These are phyloP conservation scores for Naegleria lovaniensis DNA, from an alignment of 208 protist genomes.

Conservation along the genomic window DNA sequence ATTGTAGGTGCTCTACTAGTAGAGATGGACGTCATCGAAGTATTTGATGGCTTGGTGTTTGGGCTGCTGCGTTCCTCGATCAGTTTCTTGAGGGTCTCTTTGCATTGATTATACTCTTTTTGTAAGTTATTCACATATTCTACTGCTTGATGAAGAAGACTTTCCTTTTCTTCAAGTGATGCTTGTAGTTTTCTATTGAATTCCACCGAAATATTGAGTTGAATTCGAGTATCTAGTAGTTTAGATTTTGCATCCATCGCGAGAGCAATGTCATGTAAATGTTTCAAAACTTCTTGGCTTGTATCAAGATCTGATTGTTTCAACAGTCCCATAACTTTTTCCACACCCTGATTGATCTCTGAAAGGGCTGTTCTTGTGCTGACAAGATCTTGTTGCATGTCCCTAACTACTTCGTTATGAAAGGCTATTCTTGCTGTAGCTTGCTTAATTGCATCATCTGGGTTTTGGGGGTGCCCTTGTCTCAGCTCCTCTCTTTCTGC, in stretches of 20 bases:
- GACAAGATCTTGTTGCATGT: neutral
- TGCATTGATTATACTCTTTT: neutral
- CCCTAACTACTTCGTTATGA: neutral
- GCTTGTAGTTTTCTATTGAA: neutral
- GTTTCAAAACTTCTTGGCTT: neutral
- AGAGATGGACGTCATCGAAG: neutral
- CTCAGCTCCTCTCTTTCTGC: neutral
- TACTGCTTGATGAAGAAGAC: neutral
- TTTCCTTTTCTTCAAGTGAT: neutral
- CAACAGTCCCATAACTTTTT: neutral
- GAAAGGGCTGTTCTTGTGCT: neutral
- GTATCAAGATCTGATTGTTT: neutral
- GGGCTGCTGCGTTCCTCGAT: neutral
- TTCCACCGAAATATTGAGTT: neutral
- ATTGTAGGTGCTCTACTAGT: neutral
- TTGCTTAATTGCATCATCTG: neutral
- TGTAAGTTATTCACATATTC: neutral
- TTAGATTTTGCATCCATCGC: neutral
- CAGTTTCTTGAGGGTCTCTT: neutral
- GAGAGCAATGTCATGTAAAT: neutral
- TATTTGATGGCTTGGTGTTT: neutral
- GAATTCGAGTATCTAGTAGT: neutral
- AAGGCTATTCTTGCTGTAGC: neutral
- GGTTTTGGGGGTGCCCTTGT: neutral
- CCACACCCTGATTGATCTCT: neutral